Percentiles rank a stretch among this genome's conserved stretches.
These are phyloP conservation scores for Micractinium sp. DNA, from an alignment of 139 green algal genomes.

Conservation along the genomic window DNA sequence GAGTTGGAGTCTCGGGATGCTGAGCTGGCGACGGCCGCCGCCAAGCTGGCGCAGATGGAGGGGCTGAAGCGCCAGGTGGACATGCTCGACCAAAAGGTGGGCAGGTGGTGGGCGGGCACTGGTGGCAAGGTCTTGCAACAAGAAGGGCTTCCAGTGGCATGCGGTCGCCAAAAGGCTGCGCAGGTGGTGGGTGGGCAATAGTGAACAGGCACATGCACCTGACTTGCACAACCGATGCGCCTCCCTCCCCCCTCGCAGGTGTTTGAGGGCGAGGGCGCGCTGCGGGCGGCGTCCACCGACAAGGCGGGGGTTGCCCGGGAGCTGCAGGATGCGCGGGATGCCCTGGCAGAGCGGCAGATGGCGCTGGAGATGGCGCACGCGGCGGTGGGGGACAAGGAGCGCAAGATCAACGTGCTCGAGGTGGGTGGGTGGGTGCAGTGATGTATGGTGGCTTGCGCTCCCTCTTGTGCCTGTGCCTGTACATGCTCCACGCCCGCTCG, in stretches of 20 bases:
- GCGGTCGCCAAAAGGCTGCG: background rate
- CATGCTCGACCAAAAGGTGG: slow-evolving; percentile 6
- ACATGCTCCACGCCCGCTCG: background rate
- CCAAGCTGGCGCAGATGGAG: background rate
- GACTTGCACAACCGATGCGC: background rate
- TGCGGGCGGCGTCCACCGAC: background rate
- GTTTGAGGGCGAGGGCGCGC: background rate
- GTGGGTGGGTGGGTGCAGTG: background rate
- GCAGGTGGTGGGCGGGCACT: background rate
- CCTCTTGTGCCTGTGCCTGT: too few relatives aligned
- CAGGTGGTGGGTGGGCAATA: background rate
- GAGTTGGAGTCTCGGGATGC: slow-evolving; percentile 13
- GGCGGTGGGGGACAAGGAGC: slow-evolving; percentile 26
- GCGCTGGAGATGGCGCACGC: slow-evolving; percentile 19
- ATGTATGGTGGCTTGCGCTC: too few relatives aligned
- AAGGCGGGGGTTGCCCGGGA: background rate
- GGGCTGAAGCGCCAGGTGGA: slow-evolving; percentile 5
- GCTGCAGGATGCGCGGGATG: background rate
- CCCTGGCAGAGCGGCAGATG: background rate
- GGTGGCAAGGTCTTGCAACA: background rate
- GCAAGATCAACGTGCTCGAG: background rate
- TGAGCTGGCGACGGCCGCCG: background rate
- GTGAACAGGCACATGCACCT: too few relatives aligned
- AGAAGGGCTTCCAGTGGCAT: background rate
- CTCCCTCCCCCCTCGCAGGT: background rate